Conservation (phyloP, 495 filamentous ascomycete species). For the Penicillium samsonianum region DNA sequence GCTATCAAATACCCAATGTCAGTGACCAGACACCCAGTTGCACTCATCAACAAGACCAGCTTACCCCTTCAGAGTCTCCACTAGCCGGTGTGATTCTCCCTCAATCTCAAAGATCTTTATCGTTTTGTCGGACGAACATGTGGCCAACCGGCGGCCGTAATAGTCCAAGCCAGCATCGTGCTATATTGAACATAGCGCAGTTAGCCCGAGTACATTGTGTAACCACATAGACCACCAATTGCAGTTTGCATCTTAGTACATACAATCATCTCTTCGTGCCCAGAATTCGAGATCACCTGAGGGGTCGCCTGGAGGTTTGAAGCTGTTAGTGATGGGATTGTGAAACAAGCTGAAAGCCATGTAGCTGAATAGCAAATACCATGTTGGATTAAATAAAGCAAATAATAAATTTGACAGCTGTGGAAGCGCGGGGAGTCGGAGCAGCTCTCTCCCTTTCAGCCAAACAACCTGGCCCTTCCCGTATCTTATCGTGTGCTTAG, state of each 20-base stretch:
- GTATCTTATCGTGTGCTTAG: conserved; percentile 40
- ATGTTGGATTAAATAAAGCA: conserved; percentile 17
- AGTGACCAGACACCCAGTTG: conserved; percentile 2
- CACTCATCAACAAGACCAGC: conserved; percentile 12
- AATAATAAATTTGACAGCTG: conserved; percentile 7
- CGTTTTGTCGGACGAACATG: conserved; percentile 95
- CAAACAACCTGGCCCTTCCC: conserved; percentile 41
- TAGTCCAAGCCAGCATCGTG: conserved; percentile 98
- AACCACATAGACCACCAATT: neutral
- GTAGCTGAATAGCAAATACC: conserved; percentile 14
- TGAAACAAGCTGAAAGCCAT: neutral
- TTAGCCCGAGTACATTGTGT: conserved; percentile 12
- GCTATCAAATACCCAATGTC: conserved; percentile 44
- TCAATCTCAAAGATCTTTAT: conserved; percentile 99
- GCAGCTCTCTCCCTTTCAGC: conserved; percentile 14
- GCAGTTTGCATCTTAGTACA: conserved; percentile 38
- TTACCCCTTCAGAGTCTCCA: conserved; percentile 94
- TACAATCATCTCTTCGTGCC: conserved; percentile 99
- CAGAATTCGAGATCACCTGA: conserved; percentile 85
- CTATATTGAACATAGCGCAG: conserved; percentile 43
- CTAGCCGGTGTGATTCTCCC: conserved; percentile 84
- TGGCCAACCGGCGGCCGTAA: conserved; percentile 94
- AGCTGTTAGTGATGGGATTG: conserved; percentile 19
- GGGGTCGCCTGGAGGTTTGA: conserved; percentile 53
- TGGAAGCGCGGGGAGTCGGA: conserved; percentile 8